Evolutionary conservation across 1,284 basidiomycete genomes (phyloP).

Genomic region (Psilocybe mexicana): DNA sequence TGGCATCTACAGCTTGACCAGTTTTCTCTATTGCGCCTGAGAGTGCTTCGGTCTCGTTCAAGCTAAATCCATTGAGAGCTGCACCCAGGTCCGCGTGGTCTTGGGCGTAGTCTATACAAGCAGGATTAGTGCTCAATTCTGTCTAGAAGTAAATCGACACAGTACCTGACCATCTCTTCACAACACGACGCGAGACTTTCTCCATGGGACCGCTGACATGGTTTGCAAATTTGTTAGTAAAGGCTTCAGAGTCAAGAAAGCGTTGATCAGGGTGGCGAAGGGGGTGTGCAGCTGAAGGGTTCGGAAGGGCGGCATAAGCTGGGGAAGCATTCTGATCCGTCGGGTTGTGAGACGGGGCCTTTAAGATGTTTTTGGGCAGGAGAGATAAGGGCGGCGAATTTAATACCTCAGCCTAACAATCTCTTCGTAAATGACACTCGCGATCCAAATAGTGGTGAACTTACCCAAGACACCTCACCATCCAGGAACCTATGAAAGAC

Average conservation of each 20-base stretch:
- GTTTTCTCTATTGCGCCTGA: conserved; percentile 86
- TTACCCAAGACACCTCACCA: conserved; percentile 93
- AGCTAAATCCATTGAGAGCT: conserved; percentile 92
- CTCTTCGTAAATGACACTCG: conserved; percentile 9
- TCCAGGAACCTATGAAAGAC: conserved; percentile 96
- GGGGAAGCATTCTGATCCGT: conserved; percentile 75
- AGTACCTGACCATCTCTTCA: conserved; percentile 92
- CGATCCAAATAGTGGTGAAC: conserved; percentile 19
- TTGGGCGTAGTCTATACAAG: conserved; percentile 69
- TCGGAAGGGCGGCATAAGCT: conserved; percentile 85
- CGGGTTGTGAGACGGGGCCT: conserved; percentile 93
- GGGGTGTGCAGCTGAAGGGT: conserved; percentile 85
- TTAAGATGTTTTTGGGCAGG: conserved; percentile 93
- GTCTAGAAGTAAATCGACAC: conserved; percentile 7
- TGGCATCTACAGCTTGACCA: conserved; percentile 94
- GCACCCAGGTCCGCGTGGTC: conserved; percentile 96
- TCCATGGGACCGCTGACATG: conserved; percentile 94
- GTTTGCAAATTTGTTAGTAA: conserved; percentile 94
- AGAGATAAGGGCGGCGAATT: conserved; percentile 89
- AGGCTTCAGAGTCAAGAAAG: conserved; percentile 94
- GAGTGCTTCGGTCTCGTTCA: conserved; percentile 78
- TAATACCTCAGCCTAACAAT: conserved; percentile 78
- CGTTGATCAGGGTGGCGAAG: conserved; percentile 89
- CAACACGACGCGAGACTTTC: conserved; percentile 88
- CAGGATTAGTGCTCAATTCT: neutral